phyloP scores from a whole-genome alignment of 2,329 filamentous ascomycete genomes.

The Botrytis elliptica region DNA sequence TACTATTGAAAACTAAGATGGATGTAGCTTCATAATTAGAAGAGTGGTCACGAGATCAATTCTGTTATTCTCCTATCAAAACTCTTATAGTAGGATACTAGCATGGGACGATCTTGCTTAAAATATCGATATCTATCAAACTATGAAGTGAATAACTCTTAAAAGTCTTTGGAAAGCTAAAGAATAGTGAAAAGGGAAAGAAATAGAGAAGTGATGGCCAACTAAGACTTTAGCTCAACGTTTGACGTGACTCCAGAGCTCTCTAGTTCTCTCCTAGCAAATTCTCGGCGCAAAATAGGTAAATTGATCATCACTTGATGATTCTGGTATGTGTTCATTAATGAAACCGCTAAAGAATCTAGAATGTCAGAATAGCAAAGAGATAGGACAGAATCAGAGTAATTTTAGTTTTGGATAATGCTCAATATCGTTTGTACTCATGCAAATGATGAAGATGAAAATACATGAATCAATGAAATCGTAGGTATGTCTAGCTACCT shows the following conservation, averaged over 20 bases:
- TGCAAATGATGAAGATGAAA: not conserved
- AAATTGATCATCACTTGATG: not conserved
- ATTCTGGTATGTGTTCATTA: not conserved
- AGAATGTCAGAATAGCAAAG: not conserved
- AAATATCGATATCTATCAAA: not conserved
- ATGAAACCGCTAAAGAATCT: not conserved
- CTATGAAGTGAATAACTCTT: not conserved
- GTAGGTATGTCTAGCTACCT: not conserved
- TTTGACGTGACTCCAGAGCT: not conserved
- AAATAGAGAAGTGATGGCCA: not conserved
- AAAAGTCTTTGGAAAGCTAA: not conserved
- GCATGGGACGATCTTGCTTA: not conserved
- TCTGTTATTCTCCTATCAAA: not conserved
- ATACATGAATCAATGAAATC: not conserved
- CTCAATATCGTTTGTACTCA: not conserved
- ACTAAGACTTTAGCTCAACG: not conserved
- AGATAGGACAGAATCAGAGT: rapidly evolving
- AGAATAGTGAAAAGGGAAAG: not conserved
- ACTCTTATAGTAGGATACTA: not conserved
- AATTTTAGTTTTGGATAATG: not conserved
- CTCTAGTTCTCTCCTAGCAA: not conserved
- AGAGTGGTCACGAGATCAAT: not conserved
- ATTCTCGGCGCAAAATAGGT: not conserved
- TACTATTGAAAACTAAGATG: too few relatives aligned
- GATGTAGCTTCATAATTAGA: too few relatives aligned